Conservation (phyloP, 2,329 filamentous ascomycete genomes). For the Cercospora sp. region DNA sequence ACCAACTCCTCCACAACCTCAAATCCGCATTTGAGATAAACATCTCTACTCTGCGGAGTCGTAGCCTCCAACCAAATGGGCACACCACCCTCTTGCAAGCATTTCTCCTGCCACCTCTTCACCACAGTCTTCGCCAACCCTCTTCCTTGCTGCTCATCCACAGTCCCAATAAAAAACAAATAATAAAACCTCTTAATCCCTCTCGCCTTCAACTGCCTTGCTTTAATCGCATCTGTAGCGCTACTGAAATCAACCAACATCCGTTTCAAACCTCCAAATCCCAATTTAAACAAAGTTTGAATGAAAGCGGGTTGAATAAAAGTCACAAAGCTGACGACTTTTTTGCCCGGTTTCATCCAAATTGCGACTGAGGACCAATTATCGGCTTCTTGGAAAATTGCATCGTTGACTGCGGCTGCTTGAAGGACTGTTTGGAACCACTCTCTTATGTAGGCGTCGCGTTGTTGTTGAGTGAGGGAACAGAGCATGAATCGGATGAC, state of each 20-base stretch:
- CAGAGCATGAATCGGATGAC: constrained; percentile 29
- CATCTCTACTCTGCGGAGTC: constrained; percentile 24
- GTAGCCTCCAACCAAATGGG: constrained; percentile 36
- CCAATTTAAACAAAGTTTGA: constrained; percentile 23
- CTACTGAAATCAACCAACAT: constrained; percentile 33
- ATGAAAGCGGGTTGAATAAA: constrained; percentile 28
- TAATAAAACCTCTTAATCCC: constrained; percentile 28
- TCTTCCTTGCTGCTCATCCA: constrained; percentile 22
- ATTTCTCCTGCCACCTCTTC: constrained; percentile 17
- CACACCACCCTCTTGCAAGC: constrained; percentile 13
- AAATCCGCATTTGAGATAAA: constrained; percentile 32
- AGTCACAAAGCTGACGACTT: constrained; percentile 28
- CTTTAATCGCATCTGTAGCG: constrained; percentile 22
- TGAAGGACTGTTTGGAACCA: constrained; percentile 28
- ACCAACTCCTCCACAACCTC: constrained; percentile 21
- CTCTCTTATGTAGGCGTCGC: constrained; percentile 23
- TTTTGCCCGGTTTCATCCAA: constrained; percentile 30
- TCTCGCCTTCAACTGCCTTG: constrained; percentile 14
- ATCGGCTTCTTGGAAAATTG: constrained; percentile 26
- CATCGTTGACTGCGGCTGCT: constrained; percentile 29
- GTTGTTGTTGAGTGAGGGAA: constrained; percentile 13
- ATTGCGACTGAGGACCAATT: constrained; percentile 28
- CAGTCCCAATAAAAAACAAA: constrained; percentile 33
- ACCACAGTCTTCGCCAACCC: constrained; percentile 29
- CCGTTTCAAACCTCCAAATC: constrained; percentile 25